These are phyloP conservation scores for Podila minutissima DNA, from an alignment of 192 early-diverging fungal genomes.

Conservation along the genomic window DNA sequence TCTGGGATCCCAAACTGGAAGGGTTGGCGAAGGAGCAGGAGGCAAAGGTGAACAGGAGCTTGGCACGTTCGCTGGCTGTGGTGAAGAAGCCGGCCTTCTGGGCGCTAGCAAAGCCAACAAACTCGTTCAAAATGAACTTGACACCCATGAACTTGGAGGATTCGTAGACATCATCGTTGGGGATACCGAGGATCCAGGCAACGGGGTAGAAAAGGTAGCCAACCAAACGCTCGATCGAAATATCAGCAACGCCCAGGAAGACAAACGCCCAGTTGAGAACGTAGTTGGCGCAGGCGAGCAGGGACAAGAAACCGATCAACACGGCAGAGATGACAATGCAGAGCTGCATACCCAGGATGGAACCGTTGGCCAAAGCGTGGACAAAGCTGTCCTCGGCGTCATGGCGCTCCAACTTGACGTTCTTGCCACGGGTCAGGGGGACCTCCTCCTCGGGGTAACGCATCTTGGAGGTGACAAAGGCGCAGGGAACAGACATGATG, in stretches of 20 bases:
- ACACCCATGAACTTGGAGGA: conserved; percentile 76
- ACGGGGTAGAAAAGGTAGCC: conserved; percentile 85
- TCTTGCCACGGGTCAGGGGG: conserved; percentile 77
- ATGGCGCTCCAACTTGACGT: conserved; percentile 62
- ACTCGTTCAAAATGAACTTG: conserved; percentile 75
- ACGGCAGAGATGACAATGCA: conserved; percentile 78
- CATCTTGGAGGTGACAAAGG: conserved; percentile 86
- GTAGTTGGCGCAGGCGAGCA: conserved; percentile 75
- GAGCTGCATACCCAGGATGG: conserved; percentile 82
- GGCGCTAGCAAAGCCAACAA: conserved; percentile 74
- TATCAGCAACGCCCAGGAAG: conserved; percentile 64
- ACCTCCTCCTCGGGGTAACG: conserved; percentile 87
- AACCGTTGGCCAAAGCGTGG: conserved; percentile 86
- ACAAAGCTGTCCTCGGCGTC: conserved; percentile 79
- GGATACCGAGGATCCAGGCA: conserved; percentile 77
- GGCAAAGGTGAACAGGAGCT: conserved; percentile 74
- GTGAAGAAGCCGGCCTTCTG: conserved; percentile 38
- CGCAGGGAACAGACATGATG: conserved; percentile 91
- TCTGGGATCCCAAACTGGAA: conserved; percentile 84
- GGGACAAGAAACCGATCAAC: conserved; percentile 79
- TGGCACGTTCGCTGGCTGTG: conserved; percentile 53
- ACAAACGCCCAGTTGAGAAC: conserved; percentile 76
- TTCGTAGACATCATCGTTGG: conserved; percentile 44
- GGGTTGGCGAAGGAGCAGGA: conserved; percentile 92
- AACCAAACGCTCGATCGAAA: conserved; percentile 75